These are phyloP conservation scores for Zoysia matrella DNA, from an alignment of 202 grass and related monocot species.

Conservation along the genomic window DNA sequence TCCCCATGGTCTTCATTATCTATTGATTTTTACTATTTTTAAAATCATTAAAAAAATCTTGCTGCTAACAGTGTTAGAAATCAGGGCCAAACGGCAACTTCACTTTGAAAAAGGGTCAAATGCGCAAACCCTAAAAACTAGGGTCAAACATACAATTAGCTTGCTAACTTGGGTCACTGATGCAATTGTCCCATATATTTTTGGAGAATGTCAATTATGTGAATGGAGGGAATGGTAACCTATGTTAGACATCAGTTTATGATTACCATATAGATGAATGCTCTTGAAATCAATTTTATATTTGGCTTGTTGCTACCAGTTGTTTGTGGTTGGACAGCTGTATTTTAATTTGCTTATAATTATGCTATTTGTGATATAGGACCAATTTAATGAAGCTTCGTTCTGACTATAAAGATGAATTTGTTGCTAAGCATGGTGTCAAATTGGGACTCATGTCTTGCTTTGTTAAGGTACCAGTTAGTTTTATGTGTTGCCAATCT, in stretches of 20 bases:
- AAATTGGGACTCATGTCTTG: slow-evolving; percentile 98
- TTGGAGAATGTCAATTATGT: not conserved
- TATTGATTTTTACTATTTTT: too few relatives aligned
- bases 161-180: too few relatives aligned
- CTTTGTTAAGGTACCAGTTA: slow-evolving; percentile 82
- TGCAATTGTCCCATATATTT: not conserved
- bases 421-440: slow-evolving; percentile 79
- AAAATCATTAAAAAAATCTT: too few relatives aligned
- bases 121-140: too few relatives aligned
- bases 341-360: slow-evolving; percentile 14
- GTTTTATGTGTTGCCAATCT: not conserved
- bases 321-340: not conserved
- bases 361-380: slow-evolving; percentile 46
- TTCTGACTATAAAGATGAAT: slow-evolving; percentile 96
- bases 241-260: not conserved
- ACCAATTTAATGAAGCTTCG: slow-evolving; percentile 99
- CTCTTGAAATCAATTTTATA: not conserved
- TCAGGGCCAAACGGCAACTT: too few relatives aligned
- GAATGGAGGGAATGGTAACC: not conserved
- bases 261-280: not conserved
- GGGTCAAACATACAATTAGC: too few relatives aligned
- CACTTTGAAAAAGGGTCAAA: too few relatives aligned
- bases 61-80: too few relatives aligned
- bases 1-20: too few relatives aligned
- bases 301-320: not conserved